A percentile compares a stretch with the other conserved stretches of the same genome.
Evolutionary conservation across 495 filamentous ascomycete genomes (phyloP).

Genomic region (Bacidia rubella): DNA sequence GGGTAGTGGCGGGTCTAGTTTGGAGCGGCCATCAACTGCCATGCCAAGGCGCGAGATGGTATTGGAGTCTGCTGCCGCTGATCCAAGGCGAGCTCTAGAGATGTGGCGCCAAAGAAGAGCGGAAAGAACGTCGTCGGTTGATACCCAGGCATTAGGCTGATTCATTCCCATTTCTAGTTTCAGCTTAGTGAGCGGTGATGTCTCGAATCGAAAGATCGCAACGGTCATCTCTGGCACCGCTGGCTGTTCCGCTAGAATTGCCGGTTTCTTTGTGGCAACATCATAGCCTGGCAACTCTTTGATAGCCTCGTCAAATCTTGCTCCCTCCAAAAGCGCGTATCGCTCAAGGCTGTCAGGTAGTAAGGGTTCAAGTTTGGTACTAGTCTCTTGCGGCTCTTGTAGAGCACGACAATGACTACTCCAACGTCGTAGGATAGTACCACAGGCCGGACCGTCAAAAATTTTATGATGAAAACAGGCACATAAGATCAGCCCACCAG

Average conservation of each 20-base stretch:
- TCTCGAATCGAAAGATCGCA: not conserved
- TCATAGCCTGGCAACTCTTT: not conserved
- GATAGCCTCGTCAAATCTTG: not conserved
- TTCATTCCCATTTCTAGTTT: not conserved
- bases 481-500: not conserved
- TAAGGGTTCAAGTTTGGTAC: not conserved
- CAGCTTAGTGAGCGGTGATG: not conserved
- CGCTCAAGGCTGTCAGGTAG: not conserved
- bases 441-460: not conserved
- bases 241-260: not conserved
- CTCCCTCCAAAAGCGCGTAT: not conserved
- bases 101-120: not conserved
- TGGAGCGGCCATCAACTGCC: not conserved
- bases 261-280: not conserved
- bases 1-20: not conserved
- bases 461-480: not conserved
- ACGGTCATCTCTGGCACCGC: not conserved
- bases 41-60: not conserved
- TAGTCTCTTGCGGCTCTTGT: not conserved
- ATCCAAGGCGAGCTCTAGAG: not conserved
- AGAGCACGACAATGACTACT: not conserved
- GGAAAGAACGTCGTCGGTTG: constrained; percentile 2
- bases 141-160: not conserved
- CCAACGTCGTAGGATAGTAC: not conserved
- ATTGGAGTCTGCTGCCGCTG: not conserved